Evolutionary conservation across 2,329 filamentous ascomycete species (phyloP).

Genomic region (Paraconiothyrium sp.): DNA sequence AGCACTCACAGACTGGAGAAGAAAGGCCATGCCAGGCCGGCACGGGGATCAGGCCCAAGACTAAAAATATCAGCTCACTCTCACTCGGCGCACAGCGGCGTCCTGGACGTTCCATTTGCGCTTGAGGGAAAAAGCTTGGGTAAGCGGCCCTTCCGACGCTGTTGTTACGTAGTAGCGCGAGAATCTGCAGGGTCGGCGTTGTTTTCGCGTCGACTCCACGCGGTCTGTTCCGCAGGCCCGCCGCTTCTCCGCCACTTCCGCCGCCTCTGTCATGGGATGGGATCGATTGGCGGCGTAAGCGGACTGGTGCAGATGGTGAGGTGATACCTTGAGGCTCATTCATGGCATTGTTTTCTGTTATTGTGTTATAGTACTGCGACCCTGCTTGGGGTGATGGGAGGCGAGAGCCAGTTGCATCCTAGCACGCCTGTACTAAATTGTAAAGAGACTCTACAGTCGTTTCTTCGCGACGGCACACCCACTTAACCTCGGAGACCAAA

Average conservation of each 20-base stretch:
- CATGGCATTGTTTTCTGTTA: not conserved
- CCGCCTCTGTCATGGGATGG: too few species aligned
- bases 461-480: not conserved
- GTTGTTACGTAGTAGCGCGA: conserved; percentile 16
- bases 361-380: too few species aligned
- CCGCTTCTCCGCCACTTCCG: conserved; percentile 9
- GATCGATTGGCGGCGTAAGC: too few species aligned
- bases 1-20: not conserved
- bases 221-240: conserved; percentile 11
- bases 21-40: conserved; percentile 6
- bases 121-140: not conserved
- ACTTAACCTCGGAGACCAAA: not conserved
- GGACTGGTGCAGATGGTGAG: not conserved
- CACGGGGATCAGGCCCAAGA: not conserved
- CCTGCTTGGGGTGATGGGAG: too few species aligned
- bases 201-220: not conserved
- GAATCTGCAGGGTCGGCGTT: conserved; percentile 10
- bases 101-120: not conserved
- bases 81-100: conserved; percentile 2
- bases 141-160: conserved; percentile 1
- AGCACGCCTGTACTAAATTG: not conserved
- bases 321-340: not conserved
- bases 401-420: too few species aligned
- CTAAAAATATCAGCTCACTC: conserved; percentile 11
- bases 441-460: not conserved